Conservation (phyloP, 768 basidiomycete genomes). For the Pleurotus pulmonarius region DNA sequence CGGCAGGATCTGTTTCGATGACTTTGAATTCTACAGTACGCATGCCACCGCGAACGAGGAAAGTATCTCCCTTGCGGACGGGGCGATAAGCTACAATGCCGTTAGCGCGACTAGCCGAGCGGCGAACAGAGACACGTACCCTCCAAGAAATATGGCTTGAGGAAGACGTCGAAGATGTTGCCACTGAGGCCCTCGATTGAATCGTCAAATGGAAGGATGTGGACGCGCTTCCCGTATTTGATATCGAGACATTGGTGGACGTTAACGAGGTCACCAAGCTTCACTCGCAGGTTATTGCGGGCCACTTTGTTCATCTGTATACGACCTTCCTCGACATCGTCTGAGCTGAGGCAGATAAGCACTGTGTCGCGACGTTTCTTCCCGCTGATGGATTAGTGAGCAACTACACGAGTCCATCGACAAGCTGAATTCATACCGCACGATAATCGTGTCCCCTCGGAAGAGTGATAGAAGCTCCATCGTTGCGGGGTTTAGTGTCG, state of each 20-base stretch:
- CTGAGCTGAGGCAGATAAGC: conserved; percentile 91
- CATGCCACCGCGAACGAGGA: conserved; percentile 98
- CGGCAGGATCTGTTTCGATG: conserved; percentile 95
- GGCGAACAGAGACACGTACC: conserved; percentile 36
- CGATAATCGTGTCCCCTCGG: conserved; percentile 94
- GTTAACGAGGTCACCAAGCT: conserved; percentile 93
- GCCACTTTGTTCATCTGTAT: conserved; percentile 99
- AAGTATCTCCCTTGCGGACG: conserved; percentile 96
- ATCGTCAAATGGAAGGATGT: conserved; percentile 96
- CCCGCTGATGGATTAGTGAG: conserved; percentile 48
- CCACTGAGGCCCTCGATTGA: conserved; percentile 97
- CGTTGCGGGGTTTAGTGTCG: conserved; percentile 91
- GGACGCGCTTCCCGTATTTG: conserved; percentile 98
- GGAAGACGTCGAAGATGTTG: conserved; percentile 97
- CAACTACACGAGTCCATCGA: neutral
- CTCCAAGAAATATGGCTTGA: conserved; percentile 99
- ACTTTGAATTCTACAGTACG: conserved; percentile 99
- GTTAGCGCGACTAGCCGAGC: neutral
- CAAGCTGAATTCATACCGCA: conserved; percentile 53
- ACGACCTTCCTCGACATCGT: conserved; percentile 96
- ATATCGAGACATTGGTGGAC: conserved; percentile 97
- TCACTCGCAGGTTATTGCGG: conserved; percentile 97
- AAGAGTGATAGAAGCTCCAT: conserved; percentile 94
- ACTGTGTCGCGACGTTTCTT: conserved; percentile 98
- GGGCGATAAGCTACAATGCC: conserved; percentile 74